A percentile compares a stretch with the other conserved stretches of the same genome.
These are phyloP conservation scores for Auxenochlorella pyrenoidosa DNA, from an alignment of 139 green algal species.

Conservation along the genomic window DNA sequence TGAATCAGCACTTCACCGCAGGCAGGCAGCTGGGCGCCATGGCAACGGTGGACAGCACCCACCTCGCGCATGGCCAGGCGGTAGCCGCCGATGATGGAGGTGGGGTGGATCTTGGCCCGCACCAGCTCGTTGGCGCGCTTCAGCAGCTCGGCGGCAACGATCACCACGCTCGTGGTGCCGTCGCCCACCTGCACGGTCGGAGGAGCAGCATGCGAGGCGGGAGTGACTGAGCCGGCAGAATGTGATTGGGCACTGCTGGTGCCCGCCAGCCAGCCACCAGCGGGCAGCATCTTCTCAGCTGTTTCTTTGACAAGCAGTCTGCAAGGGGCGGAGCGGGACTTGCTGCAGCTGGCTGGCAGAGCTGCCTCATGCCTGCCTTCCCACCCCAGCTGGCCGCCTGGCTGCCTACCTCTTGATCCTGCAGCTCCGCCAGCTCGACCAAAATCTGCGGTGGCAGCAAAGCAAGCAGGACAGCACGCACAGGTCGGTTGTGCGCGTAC, in stretches of 20 bases:
- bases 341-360: too few species aligned
- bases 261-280: too few species aligned
- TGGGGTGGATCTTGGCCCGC: constrained; percentile 96
- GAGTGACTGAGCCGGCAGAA: too few species aligned
- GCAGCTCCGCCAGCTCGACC: constrained; percentile 98
- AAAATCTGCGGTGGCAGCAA: constrained; percentile 84
- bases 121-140: constrained; percentile 96
- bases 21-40: not conserved
- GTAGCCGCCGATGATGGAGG: constrained; percentile 97
- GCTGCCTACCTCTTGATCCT: constrained; percentile 94
- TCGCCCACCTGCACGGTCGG: constrained; percentile 82
- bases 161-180: constrained; percentile 98
- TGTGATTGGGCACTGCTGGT: too few species aligned
- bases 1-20: too few species aligned
- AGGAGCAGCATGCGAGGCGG: not conserved
- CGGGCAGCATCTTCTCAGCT: too few species aligned
- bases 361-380: too few species aligned
- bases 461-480: not conserved
- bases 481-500: too few species aligned
- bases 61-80: constrained; percentile 96
- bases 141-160: constrained; percentile 97
- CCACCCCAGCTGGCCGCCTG: too few species aligned
- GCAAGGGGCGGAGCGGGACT: too few species aligned
- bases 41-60: not conserved
- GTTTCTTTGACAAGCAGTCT: too few species aligned